These are phyloP conservation scores for Lachnellula suecica DNA, from an alignment of 2,329 filamentous ascomycete species.

Conservation along the genomic window DNA sequence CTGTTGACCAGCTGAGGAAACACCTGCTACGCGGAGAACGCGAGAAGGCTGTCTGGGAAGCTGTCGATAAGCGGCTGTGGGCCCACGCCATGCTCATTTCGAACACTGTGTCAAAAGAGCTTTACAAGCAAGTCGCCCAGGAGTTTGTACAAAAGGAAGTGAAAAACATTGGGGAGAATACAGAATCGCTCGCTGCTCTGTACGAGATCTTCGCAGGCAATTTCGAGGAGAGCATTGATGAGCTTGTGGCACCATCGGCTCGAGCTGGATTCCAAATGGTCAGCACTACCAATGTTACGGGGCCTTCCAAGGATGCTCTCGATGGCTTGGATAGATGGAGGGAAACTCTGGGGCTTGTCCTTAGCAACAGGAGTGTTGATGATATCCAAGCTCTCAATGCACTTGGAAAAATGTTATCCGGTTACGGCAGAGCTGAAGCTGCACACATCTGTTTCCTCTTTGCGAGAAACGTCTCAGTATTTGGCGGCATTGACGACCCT, in stretches of 20 bases:
- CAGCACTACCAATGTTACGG: slow-evolving; percentile 65
- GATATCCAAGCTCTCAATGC: slow-evolving; percentile 77
- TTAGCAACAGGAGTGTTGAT: slow-evolving; percentile 82
- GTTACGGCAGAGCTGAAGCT: slow-evolving; percentile 86
- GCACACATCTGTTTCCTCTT: slow-evolving; percentile 95
- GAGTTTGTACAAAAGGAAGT: slow-evolving; percentile 97
- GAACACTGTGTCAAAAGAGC: slow-evolving; percentile 69
- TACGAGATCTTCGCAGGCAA: slow-evolving; percentile 96
- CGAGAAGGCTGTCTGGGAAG: slow-evolving; percentile 89
- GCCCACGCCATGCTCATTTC: slow-evolving; percentile 93
- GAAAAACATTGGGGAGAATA: slow-evolving; percentile 74
- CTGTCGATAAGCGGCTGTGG: slow-evolving; percentile 92
- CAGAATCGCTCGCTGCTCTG: slow-evolving; percentile 84
- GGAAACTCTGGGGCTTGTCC: slow-evolving; percentile 80
- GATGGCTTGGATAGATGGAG: slow-evolving; percentile 92
- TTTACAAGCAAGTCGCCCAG: slow-evolving; percentile 91
- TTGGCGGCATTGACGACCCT: slow-evolving; percentile 82
- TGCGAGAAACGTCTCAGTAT: slow-evolving; percentile 66
- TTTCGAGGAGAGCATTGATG: slow-evolving; percentile 90
- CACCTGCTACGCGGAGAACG: slow-evolving; percentile 77
- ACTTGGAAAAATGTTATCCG: slow-evolving; percentile 76
- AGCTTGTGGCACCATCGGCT: slow-evolving; percentile 89
- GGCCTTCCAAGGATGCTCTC: slow-evolving; percentile 67
- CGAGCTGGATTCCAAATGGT: slow-evolving; percentile 90
- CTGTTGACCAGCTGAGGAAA: slow-evolving; percentile 70